Base-by-base conservation (phyloP, 192 early-diverging fungal genomes). In the Entomortierella lignicola region DNA sequence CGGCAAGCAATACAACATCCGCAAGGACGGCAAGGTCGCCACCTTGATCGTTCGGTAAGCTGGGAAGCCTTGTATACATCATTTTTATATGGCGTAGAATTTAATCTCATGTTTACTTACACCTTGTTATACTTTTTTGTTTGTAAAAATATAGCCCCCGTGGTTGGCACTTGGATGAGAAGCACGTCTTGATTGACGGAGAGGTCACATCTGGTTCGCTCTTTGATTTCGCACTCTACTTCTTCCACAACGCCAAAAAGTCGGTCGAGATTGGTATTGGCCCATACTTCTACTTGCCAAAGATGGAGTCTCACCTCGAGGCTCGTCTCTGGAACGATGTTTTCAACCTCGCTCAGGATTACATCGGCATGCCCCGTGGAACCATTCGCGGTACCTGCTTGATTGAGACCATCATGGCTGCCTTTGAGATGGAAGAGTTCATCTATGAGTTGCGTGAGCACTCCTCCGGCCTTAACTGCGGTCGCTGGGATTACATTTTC, bases 401-500 rank as follows among this genome's bases (percentile, higher is more conserved):
- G 72, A 99, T 99, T 71, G 97, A 99, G 85, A 99, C 97, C 59
- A 97, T 99, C 81, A 85, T 96, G 52, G 97, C 94, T 8, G 91
- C 96, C 37, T 99, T 94, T 82, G 95, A 99, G 86, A 99, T 99
- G 97, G 97, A 99, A 71, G 97, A 99, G 86, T 97, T 99, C 80
- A 99, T 99, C 85, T 99, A 95, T 79, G 97, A 99, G 90, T 88
- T 99, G 53, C 95, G 97, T 83, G 93, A 99, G 94, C 97, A 99
- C 89, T 99, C 97, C 41, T 91, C 96, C 23, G 97, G 97, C 8
- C 89, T 99, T 52, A 99, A 99, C 95, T 99, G 97, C 88, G 97
- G 97, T 53, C 91, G 97, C 54, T 99, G 97, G 97, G 97, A 99
- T 87, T 99, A 99, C 88, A 99, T 99, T 85, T 99, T 99, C 85